phyloP scores from a whole-genome alignment of 2,329 filamentous ascomycete genomes.

The Aspergillus fumigatus region DNA sequence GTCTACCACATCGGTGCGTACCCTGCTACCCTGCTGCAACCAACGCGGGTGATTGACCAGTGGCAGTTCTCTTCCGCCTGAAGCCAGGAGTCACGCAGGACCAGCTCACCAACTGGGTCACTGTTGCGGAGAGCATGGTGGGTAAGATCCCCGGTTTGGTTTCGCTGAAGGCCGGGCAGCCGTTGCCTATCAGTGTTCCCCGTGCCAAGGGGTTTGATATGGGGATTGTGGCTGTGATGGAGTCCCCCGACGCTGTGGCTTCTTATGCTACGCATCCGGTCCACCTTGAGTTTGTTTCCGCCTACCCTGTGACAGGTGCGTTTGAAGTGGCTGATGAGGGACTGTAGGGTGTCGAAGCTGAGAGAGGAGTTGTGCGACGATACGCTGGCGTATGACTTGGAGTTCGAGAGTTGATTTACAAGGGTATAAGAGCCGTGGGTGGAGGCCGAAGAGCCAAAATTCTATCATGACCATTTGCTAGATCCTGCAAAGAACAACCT shows the following conservation, averaged over 20 bases:
- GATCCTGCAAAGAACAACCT: neutral
- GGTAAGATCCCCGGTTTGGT: conserved; percentile 40
- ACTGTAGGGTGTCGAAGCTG: conserved; percentile 34
- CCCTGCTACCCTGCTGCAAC: neutral
- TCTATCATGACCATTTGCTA: neutral
- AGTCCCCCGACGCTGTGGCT: conserved; percentile 39
- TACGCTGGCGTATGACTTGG: conserved; percentile 40
- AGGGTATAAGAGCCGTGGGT: neutral
- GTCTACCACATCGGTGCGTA: conserved; percentile 39
- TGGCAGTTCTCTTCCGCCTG: conserved; percentile 40
- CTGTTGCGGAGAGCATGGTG: conserved; percentile 34
- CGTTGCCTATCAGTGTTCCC: conserved; percentile 37
- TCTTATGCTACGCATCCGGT: conserved; percentile 44
- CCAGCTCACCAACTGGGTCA: conserved; percentile 30
- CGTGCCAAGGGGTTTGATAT: conserved; percentile 44
- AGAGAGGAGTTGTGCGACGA: conserved; percentile 41
- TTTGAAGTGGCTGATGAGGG: neutral
- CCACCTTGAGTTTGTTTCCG: conserved; percentile 39
- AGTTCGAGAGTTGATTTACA: conserved; percentile 21
- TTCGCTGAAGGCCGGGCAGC: conserved; percentile 33
- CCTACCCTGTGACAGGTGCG: neutral
- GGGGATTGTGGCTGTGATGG: conserved; percentile 44
- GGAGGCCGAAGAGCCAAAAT: neutral
- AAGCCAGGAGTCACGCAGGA: conserved; percentile 34
- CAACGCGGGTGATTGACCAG: conserved; percentile 1